phyloP scores from a whole-genome alignment of 345 rosid genomes.

The Acer campestre region DNA sequence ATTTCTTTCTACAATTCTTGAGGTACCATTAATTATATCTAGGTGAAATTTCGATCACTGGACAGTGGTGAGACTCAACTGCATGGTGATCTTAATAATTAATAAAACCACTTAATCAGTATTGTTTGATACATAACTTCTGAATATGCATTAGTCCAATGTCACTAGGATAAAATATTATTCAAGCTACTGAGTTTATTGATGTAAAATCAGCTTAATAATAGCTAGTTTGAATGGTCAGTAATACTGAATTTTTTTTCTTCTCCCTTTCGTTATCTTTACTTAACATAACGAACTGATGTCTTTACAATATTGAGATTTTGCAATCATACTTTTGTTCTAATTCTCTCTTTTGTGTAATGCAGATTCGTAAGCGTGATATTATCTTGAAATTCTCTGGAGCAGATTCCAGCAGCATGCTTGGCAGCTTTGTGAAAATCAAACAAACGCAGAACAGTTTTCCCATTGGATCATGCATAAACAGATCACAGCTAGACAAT shows the following conservation, averaged over 20 bases:
- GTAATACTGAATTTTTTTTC: not conserved
- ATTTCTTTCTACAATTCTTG: constrained; percentile 5
- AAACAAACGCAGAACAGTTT: constrained; percentile 72
- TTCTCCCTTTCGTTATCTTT: not conserved
- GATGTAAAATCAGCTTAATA: no score
- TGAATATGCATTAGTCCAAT: no score
- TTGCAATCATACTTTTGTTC: not conserved
- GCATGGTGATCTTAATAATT: no score
- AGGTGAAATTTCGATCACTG: not conserved
- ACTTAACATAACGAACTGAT: not conserved
- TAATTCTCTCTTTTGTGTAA: constrained; percentile 15
- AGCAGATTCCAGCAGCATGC: constrained; percentile 33
- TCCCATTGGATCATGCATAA: constrained; percentile 87
- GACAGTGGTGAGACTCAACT: no score
- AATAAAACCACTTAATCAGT: no score
- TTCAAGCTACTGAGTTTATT: no score
- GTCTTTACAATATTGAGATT: not conserved
- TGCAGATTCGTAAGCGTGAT: constrained; percentile 85
- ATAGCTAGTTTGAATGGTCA: not conserved
- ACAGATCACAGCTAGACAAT: constrained; percentile 78
- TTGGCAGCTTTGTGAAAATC: constrained; percentile 59
- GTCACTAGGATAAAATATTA: no score
- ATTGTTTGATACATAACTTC: no score
- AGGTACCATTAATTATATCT: constrained; percentile 11
- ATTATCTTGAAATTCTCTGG: constrained; percentile 68